Conservation (phyloP, 345 rosid genomes). For the Eucalyptus sideroxylon region DNA sequence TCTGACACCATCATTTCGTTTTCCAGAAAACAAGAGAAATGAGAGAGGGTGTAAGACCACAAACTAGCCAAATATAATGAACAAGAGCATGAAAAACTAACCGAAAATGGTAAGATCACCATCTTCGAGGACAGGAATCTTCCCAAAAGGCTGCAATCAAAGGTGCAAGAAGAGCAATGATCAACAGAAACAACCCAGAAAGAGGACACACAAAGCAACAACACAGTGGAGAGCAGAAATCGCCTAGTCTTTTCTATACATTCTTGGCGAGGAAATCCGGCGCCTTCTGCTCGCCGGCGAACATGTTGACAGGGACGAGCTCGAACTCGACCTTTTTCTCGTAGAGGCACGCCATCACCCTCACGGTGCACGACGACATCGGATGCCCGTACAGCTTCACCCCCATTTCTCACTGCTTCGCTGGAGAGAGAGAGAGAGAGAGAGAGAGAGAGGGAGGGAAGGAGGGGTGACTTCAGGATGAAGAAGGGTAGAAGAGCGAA, state of each 20-base stretch:
- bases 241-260: slow-evolving; percentile 5
- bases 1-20: slow-evolving; percentile 13
- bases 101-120: slow-evolving; percentile 70
- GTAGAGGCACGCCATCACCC: slow-evolving; percentile 50
- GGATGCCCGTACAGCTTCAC: slow-evolving; percentile 58
- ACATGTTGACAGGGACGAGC: slow-evolving; percentile 55
- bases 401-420: slow-evolving; percentile 14
- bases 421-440: background rate
- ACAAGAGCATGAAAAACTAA: background rate
- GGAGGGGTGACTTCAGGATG: background rate
- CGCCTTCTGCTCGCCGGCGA: slow-evolving; percentile 50
- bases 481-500: background rate
- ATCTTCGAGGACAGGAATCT: slow-evolving; percentile 76
- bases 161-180: background rate
- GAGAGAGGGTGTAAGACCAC: background rate
- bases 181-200: background rate
- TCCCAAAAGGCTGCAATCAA: slow-evolving; percentile 70
- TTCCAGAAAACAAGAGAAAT: background rate
- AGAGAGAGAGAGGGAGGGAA: background rate
- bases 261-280: slow-evolving; percentile 54
- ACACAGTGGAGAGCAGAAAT: background rate
- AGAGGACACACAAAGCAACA: background rate
- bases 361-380: slow-evolving; percentile 59
- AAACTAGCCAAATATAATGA: no score
- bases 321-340: slow-evolving; percentile 68